Percentiles rank a stretch among this genome's conserved stretches.
Evolutionary conservation across 768 basidiomycete species (phyloP).

Genomic region (Leccinellum luteum): DNA sequence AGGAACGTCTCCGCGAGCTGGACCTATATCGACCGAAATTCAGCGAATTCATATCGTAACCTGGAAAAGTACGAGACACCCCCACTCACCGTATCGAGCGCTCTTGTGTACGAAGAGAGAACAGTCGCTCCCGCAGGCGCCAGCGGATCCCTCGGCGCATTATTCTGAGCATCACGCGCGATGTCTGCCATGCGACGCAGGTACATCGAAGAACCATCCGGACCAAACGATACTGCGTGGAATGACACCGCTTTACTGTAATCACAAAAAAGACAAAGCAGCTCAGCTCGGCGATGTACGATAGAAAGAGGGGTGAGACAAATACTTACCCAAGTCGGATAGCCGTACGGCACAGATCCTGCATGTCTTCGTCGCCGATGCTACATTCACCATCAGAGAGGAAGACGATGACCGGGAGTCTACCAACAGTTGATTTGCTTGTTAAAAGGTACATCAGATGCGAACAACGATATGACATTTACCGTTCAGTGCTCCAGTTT

Average conservation of each 20-base stretch:
- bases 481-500: slow-evolving; percentile 54
- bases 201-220: slow-evolving; percentile 14
- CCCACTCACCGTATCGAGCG: slow-evolving; percentile 45
- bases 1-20: slow-evolving; percentile 57
- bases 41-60: too few relatives aligned
- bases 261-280: background rate
- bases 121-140: slow-evolving; percentile 32
- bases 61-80: background rate
- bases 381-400: slow-evolving; percentile 47
- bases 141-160: slow-evolving; percentile 40
- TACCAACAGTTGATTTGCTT: background rate
- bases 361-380: slow-evolving; percentile 36
- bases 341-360: slow-evolving; percentile 42
- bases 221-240: slow-evolving; percentile 58
- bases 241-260: slow-evolving; percentile 54
- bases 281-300: background rate
- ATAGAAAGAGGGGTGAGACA: accelerated
- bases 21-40: slow-evolving; percentile 36
- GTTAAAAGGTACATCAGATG: background rate
- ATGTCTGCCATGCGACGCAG: slow-evolving; percentile 52
- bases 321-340: slow-evolving; percentile 42
- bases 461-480: background rate
- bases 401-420: slow-evolving; percentile 38
- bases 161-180: slow-evolving; percentile 47
- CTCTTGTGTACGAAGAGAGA: slow-evolving; percentile 48